Evolutionary conservation across 768 basidiomycete genomes (phyloP).

Genomic region (Neoboletus brunneissimus): DNA sequence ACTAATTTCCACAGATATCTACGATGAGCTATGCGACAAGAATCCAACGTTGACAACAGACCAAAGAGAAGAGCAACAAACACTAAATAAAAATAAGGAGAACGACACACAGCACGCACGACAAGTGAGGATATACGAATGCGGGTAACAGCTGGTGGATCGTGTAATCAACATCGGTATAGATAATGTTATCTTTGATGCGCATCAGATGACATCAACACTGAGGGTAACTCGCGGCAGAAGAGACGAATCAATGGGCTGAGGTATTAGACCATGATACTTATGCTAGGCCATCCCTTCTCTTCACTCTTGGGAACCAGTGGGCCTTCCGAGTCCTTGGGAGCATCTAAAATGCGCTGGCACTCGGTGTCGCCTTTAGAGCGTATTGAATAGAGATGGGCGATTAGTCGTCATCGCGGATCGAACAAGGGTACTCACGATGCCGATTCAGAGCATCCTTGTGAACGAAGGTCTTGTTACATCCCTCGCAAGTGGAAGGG

Average conservation of each 20-base stretch:
- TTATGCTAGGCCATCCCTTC: constrained; percentile 28
- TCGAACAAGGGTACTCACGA: constrained; percentile 49
- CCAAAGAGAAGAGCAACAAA: too few relatives aligned
- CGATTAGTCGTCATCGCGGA: not conserved
- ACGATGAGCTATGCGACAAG: not conserved
- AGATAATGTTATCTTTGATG: constrained; percentile 21
- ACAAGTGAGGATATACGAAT: not conserved
- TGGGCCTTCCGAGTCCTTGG: constrained; percentile 20
- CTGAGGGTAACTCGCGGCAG: constrained; percentile 13
- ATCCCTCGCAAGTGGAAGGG: constrained; percentile 92
- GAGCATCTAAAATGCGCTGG: constrained; percentile 38
- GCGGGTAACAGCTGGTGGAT: not conserved
- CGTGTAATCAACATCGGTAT: constrained; percentile 21
- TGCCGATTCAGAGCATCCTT: constrained; percentile 95
- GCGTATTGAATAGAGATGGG: constrained; percentile 44
- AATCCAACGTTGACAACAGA: not conserved
- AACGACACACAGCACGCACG: not conserved
- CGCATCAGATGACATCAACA: constrained; percentile 21
- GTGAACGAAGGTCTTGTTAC: constrained; percentile 87
- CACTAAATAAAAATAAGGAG: not conserved
- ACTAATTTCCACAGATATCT: not conserved
- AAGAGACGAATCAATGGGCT: constrained; percentile 5
- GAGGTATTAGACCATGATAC: constrained; percentile 27
- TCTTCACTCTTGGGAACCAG: constrained; percentile 33
- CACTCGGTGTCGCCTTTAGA: constrained; percentile 84